Evolutionary conservation across 441 rosid genomes (phyloP).

Genomic region (Adansonia gregorii): DNA sequence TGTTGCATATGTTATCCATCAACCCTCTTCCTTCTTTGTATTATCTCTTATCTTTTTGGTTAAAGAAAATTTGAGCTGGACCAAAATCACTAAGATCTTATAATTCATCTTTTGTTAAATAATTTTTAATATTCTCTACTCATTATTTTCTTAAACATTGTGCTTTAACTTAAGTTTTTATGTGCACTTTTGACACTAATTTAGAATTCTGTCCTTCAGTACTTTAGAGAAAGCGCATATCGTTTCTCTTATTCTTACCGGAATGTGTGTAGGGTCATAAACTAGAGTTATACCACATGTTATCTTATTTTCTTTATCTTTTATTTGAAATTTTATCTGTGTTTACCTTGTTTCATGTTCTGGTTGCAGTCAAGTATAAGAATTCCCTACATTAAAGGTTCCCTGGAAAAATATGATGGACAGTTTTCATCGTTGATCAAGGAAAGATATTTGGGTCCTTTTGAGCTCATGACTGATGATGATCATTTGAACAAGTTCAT

Average conservation of each 20-base stretch:
- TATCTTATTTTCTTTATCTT: conserved; percentile 15
- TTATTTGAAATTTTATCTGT: neutral
- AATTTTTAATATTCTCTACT: neutral
- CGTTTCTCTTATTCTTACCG: neutral
- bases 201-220: neutral
- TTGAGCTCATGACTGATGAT: conserved; percentile 64
- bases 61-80: neutral
- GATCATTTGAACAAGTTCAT: conserved; percentile 81
- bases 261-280: conserved; percentile 13
- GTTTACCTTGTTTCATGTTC: conserved; percentile 33
- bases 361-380: conserved; percentile 81
- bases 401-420: conserved; percentile 69
- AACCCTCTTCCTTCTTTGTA: neutral
- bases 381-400: conserved; percentile 78
- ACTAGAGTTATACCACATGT: conserved; percentile 19
- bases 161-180: neutral
- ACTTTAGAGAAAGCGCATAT: neutral
- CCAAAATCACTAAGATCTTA: conserved; percentile 6
- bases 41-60: neutral
- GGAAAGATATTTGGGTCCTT: conserved; percentile 61
- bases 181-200: neutral
- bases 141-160: neutral
- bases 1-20: neutral
- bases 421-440: conserved; percentile 71
- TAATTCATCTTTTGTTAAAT: neutral